Evolutionary conservation across 257 asterid genomes (phyloP).

Genomic region (Nicotiana paniculata): DNA sequence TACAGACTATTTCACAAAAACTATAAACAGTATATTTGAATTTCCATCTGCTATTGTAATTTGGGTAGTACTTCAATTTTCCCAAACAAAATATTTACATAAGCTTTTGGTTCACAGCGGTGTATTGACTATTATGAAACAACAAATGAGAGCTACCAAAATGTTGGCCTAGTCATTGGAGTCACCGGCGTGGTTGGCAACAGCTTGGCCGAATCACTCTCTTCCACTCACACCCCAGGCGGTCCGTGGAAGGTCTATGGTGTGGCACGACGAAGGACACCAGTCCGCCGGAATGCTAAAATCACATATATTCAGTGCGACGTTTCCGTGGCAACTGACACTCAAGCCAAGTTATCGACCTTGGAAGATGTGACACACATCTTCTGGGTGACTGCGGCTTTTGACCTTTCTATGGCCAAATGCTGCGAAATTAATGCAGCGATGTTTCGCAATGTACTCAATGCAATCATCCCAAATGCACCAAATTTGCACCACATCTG

Average conservation of each 20-base stretch:
- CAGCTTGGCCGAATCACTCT: constrained; percentile 87
- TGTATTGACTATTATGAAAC: constrained; percentile 46
- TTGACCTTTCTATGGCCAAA: constrained; percentile 44
- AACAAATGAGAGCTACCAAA: constrained; percentile 33
- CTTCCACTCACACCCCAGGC: constrained; percentile 93
- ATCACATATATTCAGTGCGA: constrained; percentile 69
- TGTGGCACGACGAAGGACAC: constrained; percentile 69
- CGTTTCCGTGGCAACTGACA: constrained; percentile 42
- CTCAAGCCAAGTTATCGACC: constrained; percentile 46
- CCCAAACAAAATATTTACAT: not conserved
- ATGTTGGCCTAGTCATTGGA: constrained; percentile 73
- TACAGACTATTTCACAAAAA: not conserved
- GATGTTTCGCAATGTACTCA: constrained; percentile 61
- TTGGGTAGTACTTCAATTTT: not conserved
- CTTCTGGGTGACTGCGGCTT: constrained; percentile 74
- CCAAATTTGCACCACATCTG: constrained; percentile 67
- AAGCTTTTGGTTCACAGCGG: constrained; percentile 33
- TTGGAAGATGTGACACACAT: constrained; percentile 65
- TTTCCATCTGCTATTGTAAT: not conserved
- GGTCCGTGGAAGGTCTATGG: constrained; percentile 99
- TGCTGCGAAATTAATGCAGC: constrained; percentile 60
- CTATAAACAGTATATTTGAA: not conserved
- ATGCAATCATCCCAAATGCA: constrained; percentile 52
- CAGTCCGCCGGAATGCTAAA: constrained; percentile 67
- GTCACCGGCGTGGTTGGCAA: constrained; percentile 90